These are phyloP conservation scores for Pisolithus albus DNA, from an alignment of 768 basidiomycete species.

Conservation along the genomic window DNA sequence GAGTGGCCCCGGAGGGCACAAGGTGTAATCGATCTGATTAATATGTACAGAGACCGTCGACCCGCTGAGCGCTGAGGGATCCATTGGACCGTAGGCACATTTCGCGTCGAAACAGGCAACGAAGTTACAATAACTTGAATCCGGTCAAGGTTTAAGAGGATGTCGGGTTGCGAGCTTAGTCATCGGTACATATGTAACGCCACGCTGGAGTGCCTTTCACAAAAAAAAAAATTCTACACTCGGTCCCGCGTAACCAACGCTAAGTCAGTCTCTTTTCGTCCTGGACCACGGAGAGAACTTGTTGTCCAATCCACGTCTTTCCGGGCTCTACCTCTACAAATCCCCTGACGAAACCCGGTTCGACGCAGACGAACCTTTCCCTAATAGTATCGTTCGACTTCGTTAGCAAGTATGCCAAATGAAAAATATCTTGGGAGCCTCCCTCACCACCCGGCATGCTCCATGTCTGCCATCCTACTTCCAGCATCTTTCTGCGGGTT, in stretches of 20 bases:
- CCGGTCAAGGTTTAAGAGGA: no score
- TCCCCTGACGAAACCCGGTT: constrained; percentile 79
- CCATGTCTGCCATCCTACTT: constrained; percentile 81
- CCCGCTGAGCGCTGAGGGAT: constrained; percentile 7
- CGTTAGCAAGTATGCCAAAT: constrained; percentile 1
- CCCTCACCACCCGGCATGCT: constrained; percentile 75
- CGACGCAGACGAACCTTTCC: constrained; percentile 85
- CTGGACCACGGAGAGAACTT: constrained; percentile 49
- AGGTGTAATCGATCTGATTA: constrained; percentile 58
- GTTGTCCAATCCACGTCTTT: constrained; percentile 70
- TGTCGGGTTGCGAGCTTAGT: not conserved
- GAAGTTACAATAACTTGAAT: no score
- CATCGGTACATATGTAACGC: not conserved
- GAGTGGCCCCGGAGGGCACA: constrained; percentile 52
- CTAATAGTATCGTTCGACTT: constrained; percentile 27
- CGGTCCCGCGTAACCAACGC: constrained; percentile 3
- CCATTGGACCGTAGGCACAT: not conserved
- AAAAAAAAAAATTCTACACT: not conserved
- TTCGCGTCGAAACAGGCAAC: no score
- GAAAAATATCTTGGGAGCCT: no score
- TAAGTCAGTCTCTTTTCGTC: constrained; percentile 22
- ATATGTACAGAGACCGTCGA: constrained; percentile 37
- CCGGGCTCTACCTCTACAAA: constrained; percentile 59
- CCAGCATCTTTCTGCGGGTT: constrained; percentile 76
- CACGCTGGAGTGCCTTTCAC: no score